Evolutionary conservation across 768 basidiomycete genomes (phyloP).

Genomic region (Macrolepiota fuliginosa): DNA sequence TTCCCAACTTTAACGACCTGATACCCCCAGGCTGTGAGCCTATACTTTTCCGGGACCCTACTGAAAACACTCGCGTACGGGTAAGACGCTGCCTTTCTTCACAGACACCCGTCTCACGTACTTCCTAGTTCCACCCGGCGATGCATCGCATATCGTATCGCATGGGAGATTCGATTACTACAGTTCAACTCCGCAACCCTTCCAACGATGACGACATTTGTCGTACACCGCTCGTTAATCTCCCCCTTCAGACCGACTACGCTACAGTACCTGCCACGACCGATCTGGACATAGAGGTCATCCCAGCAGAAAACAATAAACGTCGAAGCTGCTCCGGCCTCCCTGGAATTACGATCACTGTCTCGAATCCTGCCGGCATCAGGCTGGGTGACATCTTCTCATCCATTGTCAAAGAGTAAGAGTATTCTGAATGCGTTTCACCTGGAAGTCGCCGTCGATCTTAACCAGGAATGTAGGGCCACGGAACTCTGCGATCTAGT

Average conservation of each 20-base stretch:
- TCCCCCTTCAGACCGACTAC: constrained; percentile 13
- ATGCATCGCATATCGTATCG: constrained; percentile 14
- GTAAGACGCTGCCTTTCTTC: not conserved
- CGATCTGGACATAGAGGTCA: constrained; percentile 8
- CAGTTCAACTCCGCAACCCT: not conserved
- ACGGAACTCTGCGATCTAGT: constrained; percentile 16
- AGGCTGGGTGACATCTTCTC: constrained; percentile 17
- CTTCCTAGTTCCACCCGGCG: constrained; percentile 17
- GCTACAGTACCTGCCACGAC: constrained; percentile 15
- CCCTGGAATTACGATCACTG: constrained; percentile 9
- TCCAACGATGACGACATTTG: not conserved
- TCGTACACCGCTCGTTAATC: constrained; percentile 2
- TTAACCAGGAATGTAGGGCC: constrained; percentile 5
- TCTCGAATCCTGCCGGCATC: constrained; percentile 16
- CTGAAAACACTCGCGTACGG: not conserved
- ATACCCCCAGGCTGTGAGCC: not conserved
- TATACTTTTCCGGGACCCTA: no score
- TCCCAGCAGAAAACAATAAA: not conserved
- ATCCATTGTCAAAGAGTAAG: constrained; percentile 16
- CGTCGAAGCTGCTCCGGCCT: not conserved
- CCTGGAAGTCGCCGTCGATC: not conserved
- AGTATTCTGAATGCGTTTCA: not conserved
- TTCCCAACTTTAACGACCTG: not conserved
- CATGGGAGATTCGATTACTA: constrained; percentile 12
- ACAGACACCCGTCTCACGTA: not conserved